These are phyloP conservation scores for Sesbania bispinosa DNA, from an alignment of 306 rosid species.

Conservation along the genomic window DNA sequence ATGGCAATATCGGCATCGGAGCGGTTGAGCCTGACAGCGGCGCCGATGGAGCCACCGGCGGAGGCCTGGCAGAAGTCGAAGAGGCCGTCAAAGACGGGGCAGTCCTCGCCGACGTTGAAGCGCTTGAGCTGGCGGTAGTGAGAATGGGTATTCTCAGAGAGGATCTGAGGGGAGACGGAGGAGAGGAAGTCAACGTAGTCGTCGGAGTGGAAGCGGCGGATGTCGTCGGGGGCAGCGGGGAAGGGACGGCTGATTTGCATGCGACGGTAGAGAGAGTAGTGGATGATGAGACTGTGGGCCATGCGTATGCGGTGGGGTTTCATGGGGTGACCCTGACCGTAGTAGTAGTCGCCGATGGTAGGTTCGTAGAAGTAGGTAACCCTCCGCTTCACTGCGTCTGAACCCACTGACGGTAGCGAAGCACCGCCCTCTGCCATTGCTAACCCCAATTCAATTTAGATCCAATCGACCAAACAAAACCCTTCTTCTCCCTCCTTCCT, in stretches of 20 bases:
- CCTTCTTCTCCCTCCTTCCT: slow-evolving; percentile 1
- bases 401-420: slow-evolving; percentile 55
- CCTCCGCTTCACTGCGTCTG: slow-evolving; percentile 52
- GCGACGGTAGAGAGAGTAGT: slow-evolving; percentile 69
- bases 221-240: slow-evolving; percentile 43
- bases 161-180: slow-evolving; percentile 47
- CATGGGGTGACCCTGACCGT: slow-evolving; percentile 83
- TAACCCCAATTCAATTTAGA: not conserved
- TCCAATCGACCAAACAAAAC: not conserved
- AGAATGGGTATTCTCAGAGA: slow-evolving; percentile 30
- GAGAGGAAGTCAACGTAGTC: slow-evolving; percentile 68
- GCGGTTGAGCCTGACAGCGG: slow-evolving; percentile 62
- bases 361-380: slow-evolving; percentile 82
- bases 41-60: slow-evolving; percentile 76
- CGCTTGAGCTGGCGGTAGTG: slow-evolving; percentile 54
- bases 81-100: slow-evolving; percentile 74
- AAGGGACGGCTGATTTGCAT: slow-evolving; percentile 70
- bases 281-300: slow-evolving; percentile 72
- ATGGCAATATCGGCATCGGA: slow-evolving; percentile 59
- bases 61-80: slow-evolving; percentile 66
- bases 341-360: slow-evolving; percentile 62
- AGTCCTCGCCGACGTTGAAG: slow-evolving; percentile 74
- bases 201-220: slow-evolving; percentile 56
- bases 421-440: slow-evolving; percentile 38
- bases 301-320: slow-evolving; percentile 74